Percentiles rank a stretch among this genome's conserved stretches.
Evolutionary conservation across 73 alveolate species (phyloP).

Genomic region (Paramecium biaurelia): DNA sequence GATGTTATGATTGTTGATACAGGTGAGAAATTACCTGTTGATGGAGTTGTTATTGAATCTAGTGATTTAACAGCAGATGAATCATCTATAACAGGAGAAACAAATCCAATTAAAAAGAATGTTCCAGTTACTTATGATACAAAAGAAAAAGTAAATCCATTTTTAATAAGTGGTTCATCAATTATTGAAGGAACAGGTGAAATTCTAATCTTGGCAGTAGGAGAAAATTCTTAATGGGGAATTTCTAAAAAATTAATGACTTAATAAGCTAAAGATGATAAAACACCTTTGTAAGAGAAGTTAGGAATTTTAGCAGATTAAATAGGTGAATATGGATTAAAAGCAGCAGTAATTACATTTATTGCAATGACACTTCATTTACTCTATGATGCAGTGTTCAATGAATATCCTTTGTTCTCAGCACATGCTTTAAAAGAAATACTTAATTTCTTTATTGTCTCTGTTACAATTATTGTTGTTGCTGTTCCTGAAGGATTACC

Average conservation of each 20-base stretch:
- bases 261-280: conserved; percentile 75
- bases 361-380: conserved; percentile 77
- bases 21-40: conserved; percentile 95
- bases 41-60: conserved; percentile 85
- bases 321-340: conserved; percentile 90
- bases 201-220: conserved; percentile 93
- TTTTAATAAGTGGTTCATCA: conserved; percentile 84
- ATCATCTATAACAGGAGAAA: conserved; percentile 94
- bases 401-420: conserved; percentile 70
- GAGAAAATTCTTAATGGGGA: conserved; percentile 84
- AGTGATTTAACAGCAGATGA: conserved; percentile 88
- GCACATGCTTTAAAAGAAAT: conserved; percentile 74
- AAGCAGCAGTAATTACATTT: conserved; percentile 83
- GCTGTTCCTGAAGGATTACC: conserved; percentile 99
- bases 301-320: conserved; percentile 86
- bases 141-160: conserved; percentile 79
- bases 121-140: conserved; percentile 63
- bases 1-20: conserved; percentile 84
- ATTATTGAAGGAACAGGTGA: conserved; percentile 88
- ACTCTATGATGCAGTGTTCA: conserved; percentile 61
- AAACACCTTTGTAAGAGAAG: conserved; percentile 91
- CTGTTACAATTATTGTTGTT: conserved; percentile 91
- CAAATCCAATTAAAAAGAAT: conserved; percentile 85
- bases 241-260: conserved; percentile 72
- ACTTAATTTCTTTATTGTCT: conserved; percentile 85